Evolutionary conservation across 192 early-diverging fungal genomes (phyloP).

Genomic region (Linnemannia elongata): DNA sequence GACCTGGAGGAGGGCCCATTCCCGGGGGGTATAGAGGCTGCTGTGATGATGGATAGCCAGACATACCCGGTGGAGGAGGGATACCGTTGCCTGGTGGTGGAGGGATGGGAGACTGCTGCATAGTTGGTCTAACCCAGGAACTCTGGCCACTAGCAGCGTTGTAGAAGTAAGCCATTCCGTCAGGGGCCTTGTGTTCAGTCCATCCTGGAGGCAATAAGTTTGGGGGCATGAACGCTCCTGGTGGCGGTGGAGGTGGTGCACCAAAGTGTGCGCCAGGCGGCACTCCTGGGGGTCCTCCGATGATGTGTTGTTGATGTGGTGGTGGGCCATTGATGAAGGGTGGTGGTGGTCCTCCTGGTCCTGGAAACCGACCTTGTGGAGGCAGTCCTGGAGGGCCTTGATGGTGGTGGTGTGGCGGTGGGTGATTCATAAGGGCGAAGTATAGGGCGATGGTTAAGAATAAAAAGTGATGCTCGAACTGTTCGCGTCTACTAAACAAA

Average conservation of each 20-base stretch:
- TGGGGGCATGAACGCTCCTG: conserved; percentile 12
- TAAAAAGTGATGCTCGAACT: background rate
- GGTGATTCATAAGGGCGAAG: conserved; percentile 1
- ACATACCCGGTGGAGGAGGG: conserved; percentile 26
- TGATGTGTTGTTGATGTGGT: conserved; percentile 13
- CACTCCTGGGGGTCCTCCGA: conserved; percentile 14
- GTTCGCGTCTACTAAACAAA: background rate
- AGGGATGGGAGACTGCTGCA: conserved; percentile 23
- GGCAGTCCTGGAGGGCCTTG: conserved; percentile 13
- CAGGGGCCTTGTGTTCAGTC: conserved; percentile 72
- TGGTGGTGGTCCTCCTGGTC: conserved; percentile 13
- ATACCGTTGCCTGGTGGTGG: conserved; percentile 29
- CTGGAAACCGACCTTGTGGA: conserved; percentile 16
- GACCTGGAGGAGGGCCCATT: conserved; percentile 12
- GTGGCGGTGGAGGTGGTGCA: conserved; percentile 30
- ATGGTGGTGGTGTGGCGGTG: background rate
- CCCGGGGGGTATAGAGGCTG: conserved; percentile 34
- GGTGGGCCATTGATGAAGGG: conserved; percentile 15
- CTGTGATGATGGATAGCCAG: conserved; percentile 24
- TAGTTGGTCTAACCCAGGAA: conserved; percentile 73
- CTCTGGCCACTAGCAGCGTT: conserved; percentile 77
- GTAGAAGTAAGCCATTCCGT: conserved; percentile 80
- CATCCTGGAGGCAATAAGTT: conserved; percentile 67
- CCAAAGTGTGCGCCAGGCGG: conserved; percentile 7
- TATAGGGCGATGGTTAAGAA: background rate